Conservation (phyloP, 2,329 filamentous ascomycete genomes). For the Penicillium sp. region DNA sequence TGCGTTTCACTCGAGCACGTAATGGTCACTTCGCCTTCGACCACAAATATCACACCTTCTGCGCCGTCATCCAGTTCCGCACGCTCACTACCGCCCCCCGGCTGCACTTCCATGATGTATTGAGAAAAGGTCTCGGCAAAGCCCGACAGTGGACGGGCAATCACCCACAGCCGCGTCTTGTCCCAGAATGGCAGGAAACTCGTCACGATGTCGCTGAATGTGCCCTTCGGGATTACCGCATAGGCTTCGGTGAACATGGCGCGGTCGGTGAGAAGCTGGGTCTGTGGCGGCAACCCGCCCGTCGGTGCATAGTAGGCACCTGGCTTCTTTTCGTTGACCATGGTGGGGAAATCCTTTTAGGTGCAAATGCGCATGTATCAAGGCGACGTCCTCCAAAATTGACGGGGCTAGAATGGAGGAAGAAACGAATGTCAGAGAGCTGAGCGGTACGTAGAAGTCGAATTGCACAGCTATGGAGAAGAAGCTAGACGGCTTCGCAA, state of each 20-base stretch:
- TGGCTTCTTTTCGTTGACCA: conserved; percentile 35
- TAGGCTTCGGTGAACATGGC: conserved; percentile 27
- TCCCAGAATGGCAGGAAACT: conserved; percentile 27
- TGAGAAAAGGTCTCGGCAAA: conserved; percentile 27
- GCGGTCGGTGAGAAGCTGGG: conserved; percentile 24
- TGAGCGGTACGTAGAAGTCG: neutral
- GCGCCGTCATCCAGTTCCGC: conserved; percentile 19
- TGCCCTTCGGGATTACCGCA: conserved; percentile 22
- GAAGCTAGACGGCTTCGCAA: conserved; percentile 2
- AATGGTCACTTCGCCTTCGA: conserved; percentile 22
- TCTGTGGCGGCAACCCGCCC: conserved; percentile 22
- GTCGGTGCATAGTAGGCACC: conserved; percentile 24
- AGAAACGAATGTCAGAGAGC: neutral
- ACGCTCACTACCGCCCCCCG: conserved; percentile 22
- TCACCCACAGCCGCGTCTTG: conserved; percentile 24
- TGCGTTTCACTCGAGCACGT: conserved; percentile 14
- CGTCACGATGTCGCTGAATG: conserved; percentile 23
- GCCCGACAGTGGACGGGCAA: conserved; percentile 22
- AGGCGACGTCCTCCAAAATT: too few species aligned
- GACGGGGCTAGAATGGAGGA: neutral
- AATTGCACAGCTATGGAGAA: neutral
- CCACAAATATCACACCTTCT: conserved; percentile 22
- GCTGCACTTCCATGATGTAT: conserved; percentile 26
- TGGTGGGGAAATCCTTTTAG: conserved; percentile 3
- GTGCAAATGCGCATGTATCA: too few species aligned